Evolutionary conservation across 306 rosid genomes (phyloP), one percentile per base, ranked within the genome.

Genomic region (Sphenostylis stenocarpa): DNA sequence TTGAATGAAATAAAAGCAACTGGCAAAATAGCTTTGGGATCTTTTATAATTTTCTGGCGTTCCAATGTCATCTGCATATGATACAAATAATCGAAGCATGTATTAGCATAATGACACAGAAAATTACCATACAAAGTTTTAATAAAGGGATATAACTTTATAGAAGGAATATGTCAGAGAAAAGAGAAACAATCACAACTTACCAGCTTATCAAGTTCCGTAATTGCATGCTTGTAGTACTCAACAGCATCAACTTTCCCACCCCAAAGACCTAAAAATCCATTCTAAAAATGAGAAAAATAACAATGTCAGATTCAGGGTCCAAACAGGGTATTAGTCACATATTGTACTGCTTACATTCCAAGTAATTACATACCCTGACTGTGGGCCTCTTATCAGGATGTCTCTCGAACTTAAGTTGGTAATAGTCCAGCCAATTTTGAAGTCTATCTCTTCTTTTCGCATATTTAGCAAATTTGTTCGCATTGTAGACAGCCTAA

Each of bases 401-500:
- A 80, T 85, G 87, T 82, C 96, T 90, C 78, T 95, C 97, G 76
- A 85, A 92, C 91, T 92, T 92, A 34, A 95, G 91, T 74, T 83
- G 94, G 89, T 95, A 80, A 80, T 95, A 95, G 68, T 92, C 97
- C 72, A 95, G 73, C 99, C 99, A 92, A 85, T 95, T 95, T 70
- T 85, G 96, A 55, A 90, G 87, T 84, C 96, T 86, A 2, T 87
- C 90, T 83, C 97, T 87, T 85, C 62, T 83, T 84, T 85, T 84
- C 17, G 69, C 96, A 16, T 87, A 82, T 80, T 83, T 88, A 73
- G 99, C 94, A 76, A 88, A 92, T 75, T 76, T 92, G 84, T 95
- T 95, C 61, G 97, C 99, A 85, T 95, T 84, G 80, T 92, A 95
- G 49, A 95, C 91, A 47, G 97, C 98, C 98, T 95, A 87, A 79